Conservation (phyloP, 352 stramenopile species). For the Phytophthora litchii region DNA sequence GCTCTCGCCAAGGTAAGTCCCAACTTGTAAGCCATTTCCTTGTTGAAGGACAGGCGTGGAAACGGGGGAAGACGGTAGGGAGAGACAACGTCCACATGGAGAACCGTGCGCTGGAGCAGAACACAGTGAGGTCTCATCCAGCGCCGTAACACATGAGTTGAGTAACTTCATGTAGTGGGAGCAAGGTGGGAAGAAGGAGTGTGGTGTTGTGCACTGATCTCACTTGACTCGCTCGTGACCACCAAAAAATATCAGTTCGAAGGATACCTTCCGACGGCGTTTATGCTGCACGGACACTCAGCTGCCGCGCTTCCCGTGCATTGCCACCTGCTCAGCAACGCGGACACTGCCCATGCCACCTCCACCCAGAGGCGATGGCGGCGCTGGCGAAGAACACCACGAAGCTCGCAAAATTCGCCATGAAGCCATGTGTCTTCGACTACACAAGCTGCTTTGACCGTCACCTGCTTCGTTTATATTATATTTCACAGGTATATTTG, state of each 20-base stretch:
- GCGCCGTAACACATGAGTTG: no score
- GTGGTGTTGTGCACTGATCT: slow-evolving; percentile 3
- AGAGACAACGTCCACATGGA: slow-evolving; percentile 5
- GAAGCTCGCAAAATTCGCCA: slow-evolving; percentile 6
- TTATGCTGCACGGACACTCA: slow-evolving; percentile 18
- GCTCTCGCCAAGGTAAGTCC: no score
- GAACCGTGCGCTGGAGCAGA: background rate
- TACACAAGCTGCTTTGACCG: background rate
- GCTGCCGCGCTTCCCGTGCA: slow-evolving; percentile 16
- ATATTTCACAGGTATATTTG: background rate
- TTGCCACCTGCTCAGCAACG: background rate
- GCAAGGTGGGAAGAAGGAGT: no score
- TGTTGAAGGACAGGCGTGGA: slow-evolving; percentile 1
- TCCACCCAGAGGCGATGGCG: background rate
- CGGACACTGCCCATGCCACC: no score
- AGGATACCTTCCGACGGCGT: slow-evolving; percentile 17
- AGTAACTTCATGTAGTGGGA: no score
- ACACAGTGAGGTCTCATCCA: no score
- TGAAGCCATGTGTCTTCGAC: slow-evolving; percentile 9
- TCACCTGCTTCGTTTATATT: background rate
- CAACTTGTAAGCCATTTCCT: no score
- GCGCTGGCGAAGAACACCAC: background rate
- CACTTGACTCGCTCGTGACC: slow-evolving; percentile 5
- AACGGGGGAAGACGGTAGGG: slow-evolving; percentile 3
- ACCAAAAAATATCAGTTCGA: slow-evolving; percentile 30